phyloP scores from a whole-genome alignment of 2,329 filamentous ascomycete species.

The Coleophoma eucalyptorum region DNA sequence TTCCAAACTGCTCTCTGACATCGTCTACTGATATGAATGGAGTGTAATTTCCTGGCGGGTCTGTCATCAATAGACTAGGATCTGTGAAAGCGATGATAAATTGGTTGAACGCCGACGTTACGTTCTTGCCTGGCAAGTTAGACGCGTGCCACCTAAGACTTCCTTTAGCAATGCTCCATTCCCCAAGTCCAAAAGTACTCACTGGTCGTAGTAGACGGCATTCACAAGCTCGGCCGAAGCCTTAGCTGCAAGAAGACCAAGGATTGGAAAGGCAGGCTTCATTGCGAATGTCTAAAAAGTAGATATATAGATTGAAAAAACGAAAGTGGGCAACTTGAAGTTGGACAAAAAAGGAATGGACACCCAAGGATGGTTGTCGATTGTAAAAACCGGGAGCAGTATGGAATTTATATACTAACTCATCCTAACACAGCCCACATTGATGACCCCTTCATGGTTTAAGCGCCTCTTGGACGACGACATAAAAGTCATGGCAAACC shows the following conservation, averaged over 20 bases:
- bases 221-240: background rate
- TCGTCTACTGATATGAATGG: slow-evolving; percentile 12
- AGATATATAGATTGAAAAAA: background rate
- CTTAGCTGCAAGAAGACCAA: background rate
- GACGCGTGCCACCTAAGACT: background rate
- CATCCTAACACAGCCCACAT: background rate
- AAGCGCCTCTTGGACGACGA: too few relatives aligned
- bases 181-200: background rate
- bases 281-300: background rate
- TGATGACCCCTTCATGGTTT: too few relatives aligned
- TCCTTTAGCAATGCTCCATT: background rate
- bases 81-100: slow-evolving; percentile 16
- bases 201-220: background rate
- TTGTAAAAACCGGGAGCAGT: background rate
- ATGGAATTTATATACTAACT: background rate
- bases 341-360: background rate
- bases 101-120: slow-evolving; percentile 13
- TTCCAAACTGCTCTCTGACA: slow-evolving; percentile 5
- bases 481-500: too few relatives aligned
- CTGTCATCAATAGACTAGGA: slow-evolving; percentile 13
- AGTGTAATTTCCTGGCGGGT: slow-evolving; percentile 11
- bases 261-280: background rate
- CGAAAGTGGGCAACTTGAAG: background rate
- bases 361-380: background rate
- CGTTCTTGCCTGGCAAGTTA: slow-evolving; percentile 10